Evolutionary conservation across 2,329 filamentous ascomycete genomes (phyloP).

Genomic region (Sarocladium oryzae): DNA sequence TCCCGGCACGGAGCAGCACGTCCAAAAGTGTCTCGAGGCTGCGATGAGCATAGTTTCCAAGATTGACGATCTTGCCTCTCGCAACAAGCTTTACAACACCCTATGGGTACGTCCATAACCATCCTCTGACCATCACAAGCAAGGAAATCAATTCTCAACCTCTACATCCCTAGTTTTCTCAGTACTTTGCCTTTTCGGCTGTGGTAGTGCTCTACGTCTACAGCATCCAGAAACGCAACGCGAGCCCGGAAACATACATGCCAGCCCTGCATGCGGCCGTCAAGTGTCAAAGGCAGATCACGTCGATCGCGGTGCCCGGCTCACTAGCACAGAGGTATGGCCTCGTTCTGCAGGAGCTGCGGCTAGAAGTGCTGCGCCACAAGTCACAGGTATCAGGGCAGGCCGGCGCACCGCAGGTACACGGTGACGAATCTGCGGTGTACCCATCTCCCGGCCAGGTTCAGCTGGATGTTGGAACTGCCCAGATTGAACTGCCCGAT

Average conservation of each 20-base stretch:
- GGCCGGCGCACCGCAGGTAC: background rate
- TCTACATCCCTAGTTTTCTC: background rate
- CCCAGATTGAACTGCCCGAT: background rate
- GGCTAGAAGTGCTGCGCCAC: slow-evolving; percentile 19
- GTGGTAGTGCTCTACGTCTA: slow-evolving; percentile 38
- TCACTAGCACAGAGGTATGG: slow-evolving; percentile 35
- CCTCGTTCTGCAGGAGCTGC: slow-evolving; percentile 32
- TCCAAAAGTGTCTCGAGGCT: slow-evolving; percentile 27
- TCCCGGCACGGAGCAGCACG: slow-evolving; percentile 15
- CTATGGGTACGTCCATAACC: slow-evolving; percentile 33
- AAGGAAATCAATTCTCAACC: too few species aligned
- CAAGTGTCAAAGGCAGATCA: slow-evolving; percentile 33
- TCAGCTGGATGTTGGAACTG: background rate
- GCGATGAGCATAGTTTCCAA: slow-evolving; percentile 31
- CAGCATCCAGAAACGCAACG: slow-evolving; percentile 30
- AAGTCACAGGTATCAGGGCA: slow-evolving; percentile 14
- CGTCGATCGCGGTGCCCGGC: slow-evolving; percentile 27
- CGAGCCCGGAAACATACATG: slow-evolving; percentile 20
- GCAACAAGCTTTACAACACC: slow-evolving; percentile 28
- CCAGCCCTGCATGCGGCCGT: slow-evolving; percentile 29
- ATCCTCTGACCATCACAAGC: slow-evolving; percentile 25
- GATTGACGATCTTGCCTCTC: slow-evolving; percentile 30
- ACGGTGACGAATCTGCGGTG: background rate
- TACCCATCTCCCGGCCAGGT: background rate
- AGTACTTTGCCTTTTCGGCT: slow-evolving; percentile 39